Conservation (phyloP, 2,329 filamentous ascomycete genomes). For the Colletotrichum abscissum region DNA sequence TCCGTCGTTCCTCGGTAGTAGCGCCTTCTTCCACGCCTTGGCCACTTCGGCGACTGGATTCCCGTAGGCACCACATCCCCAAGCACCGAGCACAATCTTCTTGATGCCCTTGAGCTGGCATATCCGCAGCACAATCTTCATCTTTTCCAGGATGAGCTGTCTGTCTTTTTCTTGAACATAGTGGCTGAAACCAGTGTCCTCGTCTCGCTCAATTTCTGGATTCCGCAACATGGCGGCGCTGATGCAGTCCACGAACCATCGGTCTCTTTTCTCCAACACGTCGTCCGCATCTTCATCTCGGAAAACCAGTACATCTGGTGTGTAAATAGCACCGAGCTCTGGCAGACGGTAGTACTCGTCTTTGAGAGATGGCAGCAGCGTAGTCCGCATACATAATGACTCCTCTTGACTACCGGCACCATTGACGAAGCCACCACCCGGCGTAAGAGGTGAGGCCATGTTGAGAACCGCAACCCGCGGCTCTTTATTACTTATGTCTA, state of each 20-base stretch:
- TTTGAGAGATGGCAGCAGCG: slow-evolving; percentile 66
- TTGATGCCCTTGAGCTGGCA: slow-evolving; percentile 55
- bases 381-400: slow-evolving; percentile 70
- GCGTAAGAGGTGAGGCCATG: slow-evolving; percentile 71
- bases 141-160: slow-evolving; percentile 63
- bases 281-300: slow-evolving; percentile 49
- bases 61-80: slow-evolving; percentile 73
- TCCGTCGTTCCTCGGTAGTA: slow-evolving; percentile 37
- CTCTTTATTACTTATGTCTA: not conserved
- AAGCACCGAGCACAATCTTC: slow-evolving; percentile 69
- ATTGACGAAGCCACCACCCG: slow-evolving; percentile 70
- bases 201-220: slow-evolving; percentile 60
- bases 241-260: slow-evolving; percentile 69
- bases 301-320: slow-evolving; percentile 70
- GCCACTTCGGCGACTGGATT: slow-evolving; percentile 71
- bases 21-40: slow-evolving; percentile 57
- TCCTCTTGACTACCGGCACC: slow-evolving; percentile 72
- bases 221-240: slow-evolving; percentile 69
- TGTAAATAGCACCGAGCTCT: slow-evolving; percentile 66
- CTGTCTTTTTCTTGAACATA: slow-evolving; percentile 61
- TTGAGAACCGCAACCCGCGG: slow-evolving; percentile 65
- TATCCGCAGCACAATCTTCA: slow-evolving; percentile 67
- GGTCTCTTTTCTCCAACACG: slow-evolving; percentile 55
- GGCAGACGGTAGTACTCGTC: slow-evolving; percentile 71
- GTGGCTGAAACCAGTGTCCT: slow-evolving; percentile 41